Evolutionary conservation across 2,329 filamentous ascomycete genomes (phyloP).

Genomic region (Thyridium curvatum): DNA sequence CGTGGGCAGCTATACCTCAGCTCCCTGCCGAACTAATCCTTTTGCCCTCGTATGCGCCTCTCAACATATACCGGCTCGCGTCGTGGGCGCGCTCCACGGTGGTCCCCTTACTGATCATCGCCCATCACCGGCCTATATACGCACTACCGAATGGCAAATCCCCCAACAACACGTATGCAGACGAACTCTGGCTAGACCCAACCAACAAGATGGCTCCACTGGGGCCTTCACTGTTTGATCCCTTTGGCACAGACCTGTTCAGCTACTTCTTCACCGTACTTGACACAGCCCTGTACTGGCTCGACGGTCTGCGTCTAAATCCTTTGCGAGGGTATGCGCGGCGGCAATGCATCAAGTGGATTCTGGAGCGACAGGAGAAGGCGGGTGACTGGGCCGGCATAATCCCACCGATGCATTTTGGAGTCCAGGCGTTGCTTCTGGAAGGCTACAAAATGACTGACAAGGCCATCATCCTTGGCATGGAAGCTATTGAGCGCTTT

Average conservation of each 20-base stretch:
- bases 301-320: slow-evolving; percentile 8
- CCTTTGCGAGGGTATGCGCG: slow-evolving; percentile 10
- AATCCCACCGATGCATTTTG: slow-evolving; percentile 16
- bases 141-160: slow-evolving; percentile 16
- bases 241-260: neutral
- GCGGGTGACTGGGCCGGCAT: slow-evolving; percentile 19
- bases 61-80: slow-evolving; percentile 22
- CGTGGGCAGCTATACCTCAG: slow-evolving; percentile 23
- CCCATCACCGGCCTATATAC: slow-evolving; percentile 21
- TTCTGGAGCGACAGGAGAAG: slow-evolving; percentile 19
- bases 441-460: slow-evolving; percentile 2
- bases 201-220: slow-evolving; percentile 3
- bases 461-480: neutral
- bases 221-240: neutral
- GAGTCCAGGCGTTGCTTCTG: slow-evolving; percentile 3
- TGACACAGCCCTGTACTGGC: slow-evolving; percentile 6
- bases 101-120: slow-evolving; percentile 15
- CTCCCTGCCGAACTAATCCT: slow-evolving; percentile 25
- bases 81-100: slow-evolving; percentile 17
- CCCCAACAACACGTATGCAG: slow-evolving; percentile 17
- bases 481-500: slow-evolving; percentile 1
- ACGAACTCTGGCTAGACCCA: slow-evolving; percentile 23
- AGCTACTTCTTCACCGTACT: neutral
- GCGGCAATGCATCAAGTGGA: slow-evolving; percentile 16
- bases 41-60: slow-evolving; percentile 14